Percentiles rank a stretch among this genome's conserved stretches.
Conservation (phyloP, 768 basidiomycete genomes). For the Phylloporus scabripes region DNA sequence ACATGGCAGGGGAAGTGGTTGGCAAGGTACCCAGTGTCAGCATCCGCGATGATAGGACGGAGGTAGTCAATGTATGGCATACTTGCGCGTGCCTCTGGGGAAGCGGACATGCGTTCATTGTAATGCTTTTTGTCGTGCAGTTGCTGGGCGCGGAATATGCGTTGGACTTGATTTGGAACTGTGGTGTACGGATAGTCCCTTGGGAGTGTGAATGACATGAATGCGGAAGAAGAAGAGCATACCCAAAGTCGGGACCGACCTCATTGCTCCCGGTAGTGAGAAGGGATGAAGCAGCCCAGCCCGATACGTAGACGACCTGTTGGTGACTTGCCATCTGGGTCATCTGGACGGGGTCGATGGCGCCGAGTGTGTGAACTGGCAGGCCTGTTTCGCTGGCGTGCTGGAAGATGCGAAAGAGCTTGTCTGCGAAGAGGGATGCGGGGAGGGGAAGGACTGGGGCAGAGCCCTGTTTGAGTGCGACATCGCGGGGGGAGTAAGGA, state of each 20-base stretch:
- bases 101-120: slow-evolving; percentile 70
- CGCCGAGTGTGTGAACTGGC: slow-evolving; percentile 89
- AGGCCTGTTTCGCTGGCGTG: slow-evolving; percentile 55
- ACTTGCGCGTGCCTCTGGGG: slow-evolving; percentile 57
- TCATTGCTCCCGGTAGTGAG: slow-evolving; percentile 89
- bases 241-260: slow-evolving; percentile 90
- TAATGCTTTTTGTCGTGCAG: slow-evolving; percentile 92
- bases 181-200: slow-evolving; percentile 96
- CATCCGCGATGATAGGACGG: slow-evolving; percentile 90
- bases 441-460: slow-evolving; percentile 73
- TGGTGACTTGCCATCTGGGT: slow-evolving; percentile 88
- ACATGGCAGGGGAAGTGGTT: neutral
- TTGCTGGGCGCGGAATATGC: slow-evolving; percentile 87
- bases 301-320: slow-evolving; percentile 87
- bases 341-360: slow-evolving; percentile 92
- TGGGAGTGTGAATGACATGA: slow-evolving; percentile 4
- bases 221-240: slow-evolving; percentile 4
- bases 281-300: slow-evolving; percentile 85
- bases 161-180: slow-evolving; percentile 92
- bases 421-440: slow-evolving; percentile 76
- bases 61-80: slow-evolving; percentile 84
- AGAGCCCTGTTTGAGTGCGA: slow-evolving; percentile 87
- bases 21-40: slow-evolving; percentile 75
- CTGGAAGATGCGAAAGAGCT: slow-evolving; percentile 66
- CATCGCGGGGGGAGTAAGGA: slow-evolving; percentile 72